A percentile compares a stretch with the other conserved stretches of the same genome.
phyloP scores from a whole-genome alignment of 192 early-diverging fungal species.

The Coemansia sp. region DNA sequence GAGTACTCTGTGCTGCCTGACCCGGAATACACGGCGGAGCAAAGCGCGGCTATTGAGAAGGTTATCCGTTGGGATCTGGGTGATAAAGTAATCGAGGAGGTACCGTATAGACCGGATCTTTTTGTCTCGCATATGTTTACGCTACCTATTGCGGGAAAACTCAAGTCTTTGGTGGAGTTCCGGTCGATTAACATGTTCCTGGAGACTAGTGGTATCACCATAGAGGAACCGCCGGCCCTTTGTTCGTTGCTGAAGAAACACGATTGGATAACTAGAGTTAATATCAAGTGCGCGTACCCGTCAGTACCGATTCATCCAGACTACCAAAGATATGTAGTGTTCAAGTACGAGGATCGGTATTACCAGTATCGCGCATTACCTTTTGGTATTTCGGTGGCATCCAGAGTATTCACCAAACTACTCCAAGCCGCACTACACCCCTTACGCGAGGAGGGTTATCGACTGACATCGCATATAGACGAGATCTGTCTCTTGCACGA shows the following conservation, averaged over 20 bases:
- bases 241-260: constrained; percentile 21
- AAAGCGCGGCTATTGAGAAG: constrained; percentile 45
- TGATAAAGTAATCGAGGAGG: constrained; percentile 49
- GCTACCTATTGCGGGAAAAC: constrained; percentile 32
- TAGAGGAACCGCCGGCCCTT: constrained; percentile 39
- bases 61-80: constrained; percentile 53
- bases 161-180: constrained; percentile 49
- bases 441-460: constrained; percentile 36
- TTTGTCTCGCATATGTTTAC: constrained; percentile 53
- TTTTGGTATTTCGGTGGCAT: constrained; percentile 51
- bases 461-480: constrained; percentile 48
- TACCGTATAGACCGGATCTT: constrained; percentile 29
- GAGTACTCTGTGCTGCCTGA: constrained; percentile 16
- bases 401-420: constrained; percentile 42
- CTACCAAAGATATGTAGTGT: constrained; percentile 42
- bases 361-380: constrained; percentile 53
- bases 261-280: constrained; percentile 48
- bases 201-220: constrained; percentile 20
- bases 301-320: constrained; percentile 48
- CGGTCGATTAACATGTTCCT: constrained; percentile 46
- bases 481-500: constrained; percentile 44
- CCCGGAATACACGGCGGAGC: constrained; percentile 37
- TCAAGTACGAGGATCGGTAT: constrained; percentile 44
- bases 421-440: constrained; percentile 48
- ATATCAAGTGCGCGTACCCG: constrained; percentile 52